Base-by-base conservation (phyloP, 805 yeast species). In the Kodamaea sagamina region DNA sequence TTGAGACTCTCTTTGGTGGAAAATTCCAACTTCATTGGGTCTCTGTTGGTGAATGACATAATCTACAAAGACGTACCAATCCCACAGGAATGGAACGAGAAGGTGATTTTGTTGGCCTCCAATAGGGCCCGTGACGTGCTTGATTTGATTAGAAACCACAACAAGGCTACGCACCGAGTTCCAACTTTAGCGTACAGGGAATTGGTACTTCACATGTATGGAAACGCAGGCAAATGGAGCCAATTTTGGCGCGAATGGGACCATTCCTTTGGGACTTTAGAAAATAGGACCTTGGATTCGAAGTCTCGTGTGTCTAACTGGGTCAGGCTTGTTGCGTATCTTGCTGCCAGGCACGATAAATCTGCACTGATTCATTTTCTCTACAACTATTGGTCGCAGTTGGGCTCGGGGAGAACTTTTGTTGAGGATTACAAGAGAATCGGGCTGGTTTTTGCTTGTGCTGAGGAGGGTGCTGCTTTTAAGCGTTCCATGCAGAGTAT, bases 161-260 rank as follows among this genome's bases (percentile, higher is more conserved):
- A 54, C 43, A 46, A 47, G 4, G 13, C 31, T 6, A 15, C 46
- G 5, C 46, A 26, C n/a, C 39, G n/a, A 9, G 36, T 10, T 7
- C 38, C 52, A 16, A 44, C 58, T 4, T 41, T 47, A 4, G 54
- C 63, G 9, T 55, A 66, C 32, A 52, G 56, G 26, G 75, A 71
- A 42, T 53, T 65, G n/a, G 48, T 61, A 5, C 57, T 71, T 31
- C 60, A 59, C 38, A 58, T 66, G 1, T 67, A 63, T 42, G 76
- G 75, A 3, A 68, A 67, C 40, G 60, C 69, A 9, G 62, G 63
- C 8, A 55, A 64, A 24, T 71, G 74, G 74, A 43, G 43, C 3
- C 42, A 51, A 35, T 71, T 71, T 52, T 71, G 76, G 76, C 42
- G 45, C 7, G 56, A 63, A 36, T 71, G 75, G 75, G 59, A 68